Conservation (phyloP, 495 filamentous ascomycete species). For the Penicillium arizonense region DNA sequence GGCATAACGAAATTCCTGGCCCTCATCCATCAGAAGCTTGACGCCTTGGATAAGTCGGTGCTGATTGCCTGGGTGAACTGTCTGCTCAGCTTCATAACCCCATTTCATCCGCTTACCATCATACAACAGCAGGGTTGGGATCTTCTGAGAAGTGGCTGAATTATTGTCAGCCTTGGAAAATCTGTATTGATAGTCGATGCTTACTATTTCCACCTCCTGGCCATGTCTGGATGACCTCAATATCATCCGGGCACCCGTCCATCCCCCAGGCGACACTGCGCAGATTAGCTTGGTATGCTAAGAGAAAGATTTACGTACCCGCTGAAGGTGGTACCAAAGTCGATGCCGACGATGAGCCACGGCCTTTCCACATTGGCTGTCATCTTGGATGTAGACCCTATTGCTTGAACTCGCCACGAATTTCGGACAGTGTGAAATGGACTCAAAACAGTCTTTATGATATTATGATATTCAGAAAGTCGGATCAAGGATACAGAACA, state of each 20-base stretch:
- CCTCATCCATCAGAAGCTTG: constrained; percentile 38
- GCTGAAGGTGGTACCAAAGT: constrained; percentile 49
- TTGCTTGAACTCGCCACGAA: too few relatives aligned
- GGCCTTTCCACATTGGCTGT: neutral
- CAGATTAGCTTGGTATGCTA: constrained; percentile 23
- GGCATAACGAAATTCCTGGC: constrained; percentile 13
- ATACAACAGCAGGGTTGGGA: constrained; percentile 48
- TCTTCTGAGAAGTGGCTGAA: constrained; percentile 41
- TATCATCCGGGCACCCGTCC: constrained; percentile 17
- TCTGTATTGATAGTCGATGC: neutral
- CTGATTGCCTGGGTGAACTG: neutral
- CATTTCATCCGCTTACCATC: constrained; percentile 27
- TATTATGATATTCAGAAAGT: too few relatives aligned
- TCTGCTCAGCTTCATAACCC: constrained; percentile 40
- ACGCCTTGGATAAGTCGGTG: constrained; percentile 26
- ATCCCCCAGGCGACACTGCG: constrained; percentile 22
- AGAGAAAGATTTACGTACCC: constrained; percentile 23
- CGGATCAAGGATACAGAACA: too few relatives aligned
- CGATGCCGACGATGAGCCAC: constrained; percentile 37
- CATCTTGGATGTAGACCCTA: neutral
- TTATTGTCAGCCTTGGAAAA: neutral
- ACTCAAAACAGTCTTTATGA: too few relatives aligned
- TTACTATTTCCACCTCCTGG: constrained; percentile 25
- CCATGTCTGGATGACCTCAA: constrained; percentile 38
- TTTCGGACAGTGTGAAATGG: too few relatives aligned